Percentiles rank a stretch among this genome's conserved stretches.
phyloP scores from a whole-genome alignment of 345 rosid genomes.

The Mangifera indica region DNA sequence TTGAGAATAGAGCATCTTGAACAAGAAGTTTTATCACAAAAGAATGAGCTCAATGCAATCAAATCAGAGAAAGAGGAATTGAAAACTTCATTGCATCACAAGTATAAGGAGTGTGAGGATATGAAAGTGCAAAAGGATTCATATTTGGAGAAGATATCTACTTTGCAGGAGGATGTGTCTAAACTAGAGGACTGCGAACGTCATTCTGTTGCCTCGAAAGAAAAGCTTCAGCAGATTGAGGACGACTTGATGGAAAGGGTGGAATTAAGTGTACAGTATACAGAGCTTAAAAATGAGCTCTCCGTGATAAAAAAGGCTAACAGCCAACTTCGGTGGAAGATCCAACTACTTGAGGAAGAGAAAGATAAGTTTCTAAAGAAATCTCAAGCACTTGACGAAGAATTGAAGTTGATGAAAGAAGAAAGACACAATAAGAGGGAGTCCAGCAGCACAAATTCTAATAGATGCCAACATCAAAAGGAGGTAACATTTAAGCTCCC shows the following conservation, averaged over 20 bases:
- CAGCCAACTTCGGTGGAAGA: conserved; percentile 37
- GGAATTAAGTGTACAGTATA: conserved; percentile 27
- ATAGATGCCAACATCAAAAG: conserved; percentile 16
- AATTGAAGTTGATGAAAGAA: conserved; percentile 34
- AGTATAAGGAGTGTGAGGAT: conserved; percentile 33
- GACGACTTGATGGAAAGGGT: conserved; percentile 30
- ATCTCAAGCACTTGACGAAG: conserved; percentile 44
- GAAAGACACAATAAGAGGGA: conserved; percentile 29
- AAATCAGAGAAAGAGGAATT: conserved; percentile 36
- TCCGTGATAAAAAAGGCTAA: conserved; percentile 36
- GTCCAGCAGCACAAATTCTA: not conserved
- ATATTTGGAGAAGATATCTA: conserved; percentile 32
- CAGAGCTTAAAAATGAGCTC: conserved; percentile 40
- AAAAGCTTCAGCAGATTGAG: conserved; percentile 39
- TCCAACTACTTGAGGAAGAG: conserved; percentile 46
- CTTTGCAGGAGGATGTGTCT: conserved; percentile 28
- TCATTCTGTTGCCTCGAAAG: conserved; percentile 29
- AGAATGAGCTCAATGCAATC: conserved; percentile 30
- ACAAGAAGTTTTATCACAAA: conserved; percentile 31
- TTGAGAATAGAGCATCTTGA: conserved; percentile 34
- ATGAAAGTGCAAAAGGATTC: conserved; percentile 40
- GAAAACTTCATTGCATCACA: conserved; percentile 27
- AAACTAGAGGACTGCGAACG: conserved; percentile 43
- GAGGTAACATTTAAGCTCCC: conserved; percentile 24
- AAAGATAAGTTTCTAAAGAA: conserved; percentile 28